Evolutionary conservation across 495 filamentous ascomycete species (phyloP).

Genomic region (Trichoderma parareesei): DNA sequence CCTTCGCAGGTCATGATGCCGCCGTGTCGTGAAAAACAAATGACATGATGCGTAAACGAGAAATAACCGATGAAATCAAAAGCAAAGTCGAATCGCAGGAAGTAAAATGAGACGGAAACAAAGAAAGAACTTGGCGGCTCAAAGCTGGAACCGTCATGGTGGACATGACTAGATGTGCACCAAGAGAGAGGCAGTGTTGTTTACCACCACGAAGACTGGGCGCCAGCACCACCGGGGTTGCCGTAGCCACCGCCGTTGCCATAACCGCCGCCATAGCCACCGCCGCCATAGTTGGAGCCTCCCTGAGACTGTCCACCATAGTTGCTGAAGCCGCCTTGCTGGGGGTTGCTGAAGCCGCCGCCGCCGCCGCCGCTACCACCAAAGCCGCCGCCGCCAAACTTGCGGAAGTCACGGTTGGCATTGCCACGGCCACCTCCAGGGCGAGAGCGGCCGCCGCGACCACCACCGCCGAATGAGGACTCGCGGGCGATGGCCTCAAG

Average conservation of each 20-base stretch:
- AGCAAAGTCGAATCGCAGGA: neutral
- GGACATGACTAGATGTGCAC: slow-evolving; percentile 14
- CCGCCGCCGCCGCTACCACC: slow-evolving; percentile 36
- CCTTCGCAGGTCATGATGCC: slow-evolving; percentile 14
- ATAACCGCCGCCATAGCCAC: slow-evolving; percentile 30
- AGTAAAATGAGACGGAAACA: slow-evolving; percentile 7
- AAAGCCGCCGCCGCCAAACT: slow-evolving; percentile 56
- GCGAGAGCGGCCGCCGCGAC: slow-evolving; percentile 53
- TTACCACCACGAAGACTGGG: slow-evolving; percentile 95
- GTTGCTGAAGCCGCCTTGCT: slow-evolving; percentile 23
- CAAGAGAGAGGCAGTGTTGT: slow-evolving; percentile 14
- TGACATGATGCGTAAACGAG: slow-evolving; percentile 5
- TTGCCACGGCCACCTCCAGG: slow-evolving; percentile 52
- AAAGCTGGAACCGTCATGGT: slow-evolving; percentile 20
- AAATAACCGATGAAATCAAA: slow-evolving; percentile 16
- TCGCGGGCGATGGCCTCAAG: slow-evolving; percentile 95
- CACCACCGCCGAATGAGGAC: slow-evolving; percentile 68
- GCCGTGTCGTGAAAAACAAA: slow-evolving; percentile 12
- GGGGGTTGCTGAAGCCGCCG: slow-evolving; percentile 26
- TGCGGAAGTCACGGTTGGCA: slow-evolving; percentile 83
- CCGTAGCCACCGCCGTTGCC: slow-evolving; percentile 59
- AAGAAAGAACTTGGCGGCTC: slow-evolving; percentile 14
- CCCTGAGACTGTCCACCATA: slow-evolving; percentile 11
- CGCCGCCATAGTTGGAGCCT: slow-evolving; percentile 18
- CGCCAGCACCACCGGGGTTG: slow-evolving; percentile 75